These are phyloP conservation scores for Oxytropis ochrocephala DNA, from an alignment of 306 rosid genomes.

Conservation along the genomic window DNA sequence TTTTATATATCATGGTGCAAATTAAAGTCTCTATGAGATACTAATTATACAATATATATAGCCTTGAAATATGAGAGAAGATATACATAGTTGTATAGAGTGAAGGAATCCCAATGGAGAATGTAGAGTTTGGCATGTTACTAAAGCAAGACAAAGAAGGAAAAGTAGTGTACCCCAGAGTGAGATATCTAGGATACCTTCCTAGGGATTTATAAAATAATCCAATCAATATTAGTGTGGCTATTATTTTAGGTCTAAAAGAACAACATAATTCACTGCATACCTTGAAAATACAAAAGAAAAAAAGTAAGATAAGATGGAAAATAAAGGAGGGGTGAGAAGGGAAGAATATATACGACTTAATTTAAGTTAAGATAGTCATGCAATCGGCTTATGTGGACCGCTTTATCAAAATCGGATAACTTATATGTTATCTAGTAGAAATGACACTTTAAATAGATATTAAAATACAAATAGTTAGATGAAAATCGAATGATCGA, in stretches of 20 bases:
- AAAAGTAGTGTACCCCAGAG: constrained; percentile 29
- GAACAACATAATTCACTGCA: constrained; percentile 38
- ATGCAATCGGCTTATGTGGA: too few species aligned
- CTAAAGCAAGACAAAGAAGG: constrained; percentile 58
- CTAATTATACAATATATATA: constrained; percentile 25
- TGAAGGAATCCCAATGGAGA: constrained; percentile 82
- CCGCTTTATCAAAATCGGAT: too few species aligned
- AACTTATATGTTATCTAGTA: too few species aligned
- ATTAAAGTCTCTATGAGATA: constrained; percentile 14
- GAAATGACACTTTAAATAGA: too few species aligned
- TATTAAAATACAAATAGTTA: too few species aligned
- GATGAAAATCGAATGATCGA: too few species aligned
- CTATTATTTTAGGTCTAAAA: constrained; percentile 28
- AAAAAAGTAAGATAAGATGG: constrained; percentile 12
- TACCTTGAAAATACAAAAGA: constrained; percentile 55
- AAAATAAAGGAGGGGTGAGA: constrained; percentile 10
- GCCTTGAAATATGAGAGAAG: constrained; percentile 24
- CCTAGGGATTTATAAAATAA: constrained; percentile 74
- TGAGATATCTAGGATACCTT: constrained; percentile 44
- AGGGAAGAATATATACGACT: too few species aligned
- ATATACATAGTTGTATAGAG: constrained; percentile 33
- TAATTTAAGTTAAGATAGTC: neutral
- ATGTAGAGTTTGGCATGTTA: constrained; percentile 78
- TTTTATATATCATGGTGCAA: constrained; percentile 18
- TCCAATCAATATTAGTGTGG: constrained; percentile 23